Conservation (phyloP, 179 eudicot species). For the Actinidia polygama region DNA sequence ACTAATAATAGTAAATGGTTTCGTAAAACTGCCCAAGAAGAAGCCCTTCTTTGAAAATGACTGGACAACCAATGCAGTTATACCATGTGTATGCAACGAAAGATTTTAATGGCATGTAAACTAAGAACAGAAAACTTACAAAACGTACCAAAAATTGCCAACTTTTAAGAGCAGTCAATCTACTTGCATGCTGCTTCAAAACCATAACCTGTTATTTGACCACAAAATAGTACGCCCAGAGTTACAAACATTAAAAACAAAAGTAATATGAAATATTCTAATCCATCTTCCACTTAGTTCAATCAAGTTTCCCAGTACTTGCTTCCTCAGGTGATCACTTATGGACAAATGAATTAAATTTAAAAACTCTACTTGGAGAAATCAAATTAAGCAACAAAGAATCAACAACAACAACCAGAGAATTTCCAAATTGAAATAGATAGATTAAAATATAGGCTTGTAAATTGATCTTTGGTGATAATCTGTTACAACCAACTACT, state of each 20-base stretch:
- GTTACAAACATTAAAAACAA: background rate
- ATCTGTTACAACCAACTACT: background rate
- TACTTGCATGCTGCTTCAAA: conserved; percentile 83
- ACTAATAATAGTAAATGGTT: conserved; percentile 69
- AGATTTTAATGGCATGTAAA: conserved; percentile 15
- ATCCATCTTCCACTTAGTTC: background rate
- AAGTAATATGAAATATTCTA: background rate
- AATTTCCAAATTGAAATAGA: background rate
- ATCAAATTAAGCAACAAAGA: background rate
- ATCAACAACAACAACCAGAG: background rate
- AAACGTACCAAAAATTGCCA: conserved; percentile 87
- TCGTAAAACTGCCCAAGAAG: conserved; percentile 84
- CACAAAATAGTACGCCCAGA: conserved; percentile 15
- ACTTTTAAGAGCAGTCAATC: conserved; percentile 88
- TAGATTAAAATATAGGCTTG: background rate
- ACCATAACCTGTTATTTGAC: conserved; percentile 68
- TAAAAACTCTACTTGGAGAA: background rate
- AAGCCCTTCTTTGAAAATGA: conserved; percentile 86
- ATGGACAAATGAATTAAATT: background rate
- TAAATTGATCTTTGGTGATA: background rate
- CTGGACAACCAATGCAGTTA: conserved; percentile 44
- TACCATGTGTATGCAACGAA: conserved; percentile 14
- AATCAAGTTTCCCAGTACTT: background rate
- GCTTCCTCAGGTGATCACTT: background rate
- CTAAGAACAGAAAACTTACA: conserved; percentile 6